phyloP scores from a whole-genome alignment of 2,329 filamentous ascomycete genomes.

The Colletotrichum lini region DNA sequence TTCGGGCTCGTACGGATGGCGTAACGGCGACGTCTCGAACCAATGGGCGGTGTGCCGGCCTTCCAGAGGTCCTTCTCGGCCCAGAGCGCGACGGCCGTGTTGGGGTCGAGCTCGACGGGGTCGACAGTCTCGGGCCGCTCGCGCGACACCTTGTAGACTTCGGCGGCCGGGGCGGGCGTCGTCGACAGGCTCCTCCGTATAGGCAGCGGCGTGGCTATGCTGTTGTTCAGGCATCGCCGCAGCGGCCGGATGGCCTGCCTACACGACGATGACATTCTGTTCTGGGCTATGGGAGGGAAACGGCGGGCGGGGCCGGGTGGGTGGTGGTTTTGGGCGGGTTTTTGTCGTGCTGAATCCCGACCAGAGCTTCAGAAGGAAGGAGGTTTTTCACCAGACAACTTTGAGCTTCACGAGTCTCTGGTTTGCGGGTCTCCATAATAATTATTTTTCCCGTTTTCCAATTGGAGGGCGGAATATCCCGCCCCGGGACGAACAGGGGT shows the following conservation, averaged over 20 bases:
- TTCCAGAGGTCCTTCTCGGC: slow-evolving; percentile 79
- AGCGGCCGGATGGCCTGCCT: slow-evolving; percentile 72
- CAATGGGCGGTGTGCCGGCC: slow-evolving; percentile 79
- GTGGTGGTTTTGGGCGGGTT: slow-evolving; percentile 15
- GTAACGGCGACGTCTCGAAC: slow-evolving; percentile 86
- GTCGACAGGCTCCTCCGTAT: slow-evolving; percentile 50
- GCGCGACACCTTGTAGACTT: slow-evolving; percentile 46
- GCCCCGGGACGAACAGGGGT: slow-evolving; percentile 29
- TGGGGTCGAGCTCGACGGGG: slow-evolving; percentile 71
- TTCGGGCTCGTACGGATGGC: slow-evolving; percentile 75
- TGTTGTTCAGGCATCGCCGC: slow-evolving; percentile 66
- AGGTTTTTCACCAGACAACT: slow-evolving; percentile 27
- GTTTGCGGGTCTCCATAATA: slow-evolving; percentile 40
- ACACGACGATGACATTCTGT: slow-evolving; percentile 68
- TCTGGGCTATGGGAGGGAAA: slow-evolving; percentile 19
- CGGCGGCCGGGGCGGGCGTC: slow-evolving; percentile 51
- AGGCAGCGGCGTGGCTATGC: slow-evolving; percentile 50
- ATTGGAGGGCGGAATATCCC: slow-evolving; percentile 42
- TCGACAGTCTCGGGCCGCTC: slow-evolving; percentile 45
- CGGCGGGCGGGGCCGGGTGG: slow-evolving; percentile 8
- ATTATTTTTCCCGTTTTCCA: slow-evolving; percentile 40
- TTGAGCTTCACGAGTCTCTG: slow-evolving; percentile 30
- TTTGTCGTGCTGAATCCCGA: slow-evolving; percentile 13
- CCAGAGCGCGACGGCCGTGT: slow-evolving; percentile 74
- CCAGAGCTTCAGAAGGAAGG: slow-evolving; percentile 9